Base-by-base conservation (phyloP, 305 asterid species). In the Fraxinus baroniana region DNA sequence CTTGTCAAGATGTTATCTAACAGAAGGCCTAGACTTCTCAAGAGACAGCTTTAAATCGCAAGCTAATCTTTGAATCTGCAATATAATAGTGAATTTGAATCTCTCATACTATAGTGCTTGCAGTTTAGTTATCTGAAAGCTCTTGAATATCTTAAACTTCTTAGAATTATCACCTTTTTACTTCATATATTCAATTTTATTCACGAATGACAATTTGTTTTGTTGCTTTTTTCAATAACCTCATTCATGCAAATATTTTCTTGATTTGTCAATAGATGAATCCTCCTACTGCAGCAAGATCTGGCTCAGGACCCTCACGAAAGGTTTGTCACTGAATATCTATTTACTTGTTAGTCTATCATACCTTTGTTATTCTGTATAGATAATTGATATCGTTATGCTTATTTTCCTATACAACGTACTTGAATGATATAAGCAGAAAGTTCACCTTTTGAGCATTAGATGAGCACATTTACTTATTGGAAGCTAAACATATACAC, bases 261-360 rank as follows among this genome's bases (percentile, higher is more conserved):
- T 89, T 81, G 77, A 86, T 66, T 79, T 84, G 39, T 89, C 86
- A 87, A 77, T 91, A 95, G 99, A 79, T 90, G 90, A 85, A 92
- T 90, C 87, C 96, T 84, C 95, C 97, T 71, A 84, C 94, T 41
- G 90, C 95, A 52, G 86, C 97, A 85, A 94, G 88, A 85, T 89
- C 96, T 87, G 93, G 98, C 83, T 95, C 95, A 36, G 98, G 97
- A 82, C 89, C 93, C 75, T 94, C 97, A n/a, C 89, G 97, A 70
- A 95, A 95, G 99, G 99, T 91, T 82, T 55, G 79, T 79, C 79
- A 72, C 76, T 80, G 5, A 10, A 64, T 24, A 24, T 24, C 35
- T 30, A 64, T 64, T 64, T 9, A 22, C 66, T 55, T 22, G 35
- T 22, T 33, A 20, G 32, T 64, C 73, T 64, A 64, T 64, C 33